These are phyloP conservation scores for Stephanodiscus triporus DNA, from an alignment of 108 stramenopile genomes.

Conservation along the genomic window DNA sequence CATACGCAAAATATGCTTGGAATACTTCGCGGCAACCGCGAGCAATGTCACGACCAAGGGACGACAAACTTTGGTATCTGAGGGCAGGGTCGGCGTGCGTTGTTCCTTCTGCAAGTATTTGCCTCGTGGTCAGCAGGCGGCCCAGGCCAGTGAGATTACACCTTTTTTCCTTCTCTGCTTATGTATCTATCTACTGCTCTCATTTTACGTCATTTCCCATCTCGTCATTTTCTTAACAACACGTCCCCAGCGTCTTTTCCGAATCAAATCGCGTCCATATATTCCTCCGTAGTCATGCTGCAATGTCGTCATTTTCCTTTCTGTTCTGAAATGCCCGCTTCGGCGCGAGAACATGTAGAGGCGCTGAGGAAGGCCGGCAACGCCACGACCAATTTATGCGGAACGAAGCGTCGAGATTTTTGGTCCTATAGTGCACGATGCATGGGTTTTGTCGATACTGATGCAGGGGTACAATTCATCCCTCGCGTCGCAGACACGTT, in stretches of 20 bases:
- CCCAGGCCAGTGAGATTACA: slow-evolving; percentile 18
- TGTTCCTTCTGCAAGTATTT: slow-evolving; percentile 59
- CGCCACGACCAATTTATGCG: background rate
- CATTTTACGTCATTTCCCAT: slow-evolving; percentile 19
- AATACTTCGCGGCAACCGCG: slow-evolving; percentile 56
- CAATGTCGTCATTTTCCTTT: slow-evolving; percentile 47
- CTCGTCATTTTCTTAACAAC: slow-evolving; percentile 21
- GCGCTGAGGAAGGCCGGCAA: slow-evolving; percentile 34
- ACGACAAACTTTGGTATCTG: slow-evolving; percentile 20
- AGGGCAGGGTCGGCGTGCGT: slow-evolving; percentile 62
- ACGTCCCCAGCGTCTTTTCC: slow-evolving; percentile 28
- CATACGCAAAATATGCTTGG: slow-evolving; percentile 63
- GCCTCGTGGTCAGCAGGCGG: slow-evolving; percentile 21
- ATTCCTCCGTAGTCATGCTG: slow-evolving; percentile 38
- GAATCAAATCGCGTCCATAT: slow-evolving; percentile 15
- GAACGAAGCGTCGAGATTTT: slow-evolving; percentile 13
- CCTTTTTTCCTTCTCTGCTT: background rate
- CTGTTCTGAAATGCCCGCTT: slow-evolving; percentile 35
- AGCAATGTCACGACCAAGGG: slow-evolving; percentile 22
- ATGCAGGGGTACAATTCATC: slow-evolving; percentile 39
- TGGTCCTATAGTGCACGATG: slow-evolving; percentile 37
- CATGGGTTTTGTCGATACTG: slow-evolving; percentile 39
- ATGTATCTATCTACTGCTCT: background rate
- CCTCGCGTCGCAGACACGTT: background rate
- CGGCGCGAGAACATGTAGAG: slow-evolving; percentile 21